Evolutionary conservation across 2,329 filamentous ascomycete genomes (phyloP).

Genomic region (Fusarium verrucosum): DNA sequence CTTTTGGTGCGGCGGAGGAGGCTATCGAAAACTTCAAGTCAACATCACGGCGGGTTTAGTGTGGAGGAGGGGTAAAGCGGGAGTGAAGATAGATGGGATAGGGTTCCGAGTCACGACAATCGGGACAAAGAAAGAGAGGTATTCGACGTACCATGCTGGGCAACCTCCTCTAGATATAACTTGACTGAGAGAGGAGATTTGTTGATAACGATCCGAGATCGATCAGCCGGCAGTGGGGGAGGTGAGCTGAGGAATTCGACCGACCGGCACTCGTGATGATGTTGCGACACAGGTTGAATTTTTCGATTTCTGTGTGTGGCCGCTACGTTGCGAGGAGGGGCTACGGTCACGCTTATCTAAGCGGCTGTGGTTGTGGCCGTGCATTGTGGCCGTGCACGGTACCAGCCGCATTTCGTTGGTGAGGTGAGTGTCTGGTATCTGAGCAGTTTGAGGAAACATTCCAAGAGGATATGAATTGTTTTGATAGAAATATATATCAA

Average conservation of each 20-base stretch:
- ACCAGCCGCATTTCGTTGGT: slow-evolving; percentile 2
- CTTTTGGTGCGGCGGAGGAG: slow-evolving; percentile 95
- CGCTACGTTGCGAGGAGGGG: slow-evolving; percentile 55
- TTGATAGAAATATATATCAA: too few species aligned
- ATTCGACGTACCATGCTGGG: slow-evolving; percentile 59
- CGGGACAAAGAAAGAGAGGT: slow-evolving; percentile 25
- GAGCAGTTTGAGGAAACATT: not conserved
- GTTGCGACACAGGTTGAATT: slow-evolving; percentile 52
- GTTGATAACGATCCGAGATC: slow-evolving; percentile 48
- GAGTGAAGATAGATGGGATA: slow-evolving; percentile 32
- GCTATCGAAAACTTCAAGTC: slow-evolving; percentile 60
- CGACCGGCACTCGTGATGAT: slow-evolving; percentile 53
- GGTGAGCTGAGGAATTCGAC: slow-evolving; percentile 50
- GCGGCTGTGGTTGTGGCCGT: slow-evolving; percentile 32
- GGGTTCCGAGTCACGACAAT: slow-evolving; percentile 10
- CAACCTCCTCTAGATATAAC: slow-evolving; percentile 59
- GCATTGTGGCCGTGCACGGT: not conserved
- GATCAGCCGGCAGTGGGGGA: slow-evolving; percentile 50
- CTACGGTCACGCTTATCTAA: slow-evolving; percentile 48
- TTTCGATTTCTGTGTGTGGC: slow-evolving; percentile 59
- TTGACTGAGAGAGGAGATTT: slow-evolving; percentile 52
- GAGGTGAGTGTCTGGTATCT: not conserved
- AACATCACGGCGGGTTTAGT: slow-evolving; percentile 41
- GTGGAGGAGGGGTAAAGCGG: slow-evolving; percentile 45
- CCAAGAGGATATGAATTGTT: not conserved